Evolutionary conservation across 805 yeast genomes (phyloP).

Genomic region (Candida maris): DNA sequence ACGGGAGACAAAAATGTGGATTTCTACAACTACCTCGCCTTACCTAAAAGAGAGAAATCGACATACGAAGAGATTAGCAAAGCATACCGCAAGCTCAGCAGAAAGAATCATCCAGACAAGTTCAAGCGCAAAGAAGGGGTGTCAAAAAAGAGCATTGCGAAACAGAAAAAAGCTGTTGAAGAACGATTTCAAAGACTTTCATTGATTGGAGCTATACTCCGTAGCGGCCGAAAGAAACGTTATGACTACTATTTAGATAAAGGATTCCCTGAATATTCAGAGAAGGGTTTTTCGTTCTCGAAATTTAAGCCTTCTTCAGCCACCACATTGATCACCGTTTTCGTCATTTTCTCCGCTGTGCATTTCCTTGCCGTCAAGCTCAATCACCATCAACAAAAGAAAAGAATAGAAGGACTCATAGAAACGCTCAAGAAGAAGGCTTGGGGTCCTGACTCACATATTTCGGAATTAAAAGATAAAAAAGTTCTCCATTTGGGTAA

Average conservation of each 20-base stretch:
- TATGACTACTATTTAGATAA: slow-evolving; percentile 80
- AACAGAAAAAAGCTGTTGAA: slow-evolving; percentile 46
- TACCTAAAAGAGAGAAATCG: slow-evolving; percentile 40
- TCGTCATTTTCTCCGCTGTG: slow-evolving; percentile 46
- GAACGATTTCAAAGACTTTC: slow-evolving; percentile 78
- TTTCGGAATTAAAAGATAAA: slow-evolving; percentile 42
- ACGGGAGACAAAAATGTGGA: slow-evolving; percentile 49
- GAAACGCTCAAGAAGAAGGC: slow-evolving; percentile 50
- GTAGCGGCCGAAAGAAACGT: slow-evolving; percentile 58
- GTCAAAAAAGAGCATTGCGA: slow-evolving; percentile 25
- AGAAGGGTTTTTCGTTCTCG: slow-evolving; percentile 59
- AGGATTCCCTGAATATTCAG: slow-evolving; percentile 84
- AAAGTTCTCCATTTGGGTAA: slow-evolving; percentile 44
- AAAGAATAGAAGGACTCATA: slow-evolving; percentile 49
- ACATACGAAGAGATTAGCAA: slow-evolving; percentile 52
- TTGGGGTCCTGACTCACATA: slow-evolving; percentile 38
- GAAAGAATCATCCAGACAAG: slow-evolving; percentile 86
- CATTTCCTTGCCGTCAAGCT: slow-evolving; percentile 58
- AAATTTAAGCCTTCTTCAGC: slow-evolving; percentile 66
- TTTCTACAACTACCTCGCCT: slow-evolving; percentile 65
- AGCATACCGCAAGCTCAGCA: slow-evolving; percentile 68
- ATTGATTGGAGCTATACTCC: slow-evolving; percentile 67
- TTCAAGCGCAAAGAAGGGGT: slow-evolving; percentile 36
- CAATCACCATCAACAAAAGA: slow-evolving; percentile 52
- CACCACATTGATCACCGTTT: slow-evolving; percentile 49